Percentiles rank a stretch among this genome's conserved stretches.
These are phyloP conservation scores for Arbutus unedo DNA, from an alignment of 148 eudicot genomes.

Conservation along the genomic window DNA sequence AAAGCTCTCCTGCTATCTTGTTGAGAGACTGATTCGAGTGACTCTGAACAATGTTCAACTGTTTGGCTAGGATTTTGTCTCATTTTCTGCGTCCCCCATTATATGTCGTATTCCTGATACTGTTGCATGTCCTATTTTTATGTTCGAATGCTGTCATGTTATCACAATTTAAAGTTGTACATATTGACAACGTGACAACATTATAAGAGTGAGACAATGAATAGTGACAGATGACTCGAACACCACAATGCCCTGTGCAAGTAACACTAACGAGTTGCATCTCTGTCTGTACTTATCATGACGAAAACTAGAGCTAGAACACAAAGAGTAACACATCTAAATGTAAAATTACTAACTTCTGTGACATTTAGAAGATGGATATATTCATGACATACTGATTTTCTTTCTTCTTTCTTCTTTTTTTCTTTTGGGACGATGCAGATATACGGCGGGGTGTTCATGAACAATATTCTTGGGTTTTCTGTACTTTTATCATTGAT, in stretches of 20 bases:
- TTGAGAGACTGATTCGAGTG: neutral
- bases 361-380: neutral
- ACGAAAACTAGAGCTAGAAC: too few species aligned
- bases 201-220: neutral
- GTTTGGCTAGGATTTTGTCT: neutral
- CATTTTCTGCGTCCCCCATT: neutral
- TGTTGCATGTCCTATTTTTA: neutral
- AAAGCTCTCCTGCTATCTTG: neutral
- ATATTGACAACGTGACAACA: neutral
- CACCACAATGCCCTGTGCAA: neutral
- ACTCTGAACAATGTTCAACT: neutral
- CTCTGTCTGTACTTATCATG: too few species aligned
- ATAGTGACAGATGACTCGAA: neutral
- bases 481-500: constrained; percentile 28
- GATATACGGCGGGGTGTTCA: constrained; percentile 40
- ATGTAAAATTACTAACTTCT: too few species aligned
- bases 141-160: neutral
- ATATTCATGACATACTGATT: constrained; percentile 7
- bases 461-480: constrained; percentile 42
- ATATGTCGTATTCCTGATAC: neutral
- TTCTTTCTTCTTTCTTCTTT: too few species aligned
- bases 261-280: neutral
- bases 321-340: too few species aligned
- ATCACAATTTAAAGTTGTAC: too few species aligned
- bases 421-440: constrained; percentile 12